These are phyloP conservation scores for Begonia fuchsioides DNA, from an alignment of 306 rosid species.

Conservation along the genomic window DNA sequence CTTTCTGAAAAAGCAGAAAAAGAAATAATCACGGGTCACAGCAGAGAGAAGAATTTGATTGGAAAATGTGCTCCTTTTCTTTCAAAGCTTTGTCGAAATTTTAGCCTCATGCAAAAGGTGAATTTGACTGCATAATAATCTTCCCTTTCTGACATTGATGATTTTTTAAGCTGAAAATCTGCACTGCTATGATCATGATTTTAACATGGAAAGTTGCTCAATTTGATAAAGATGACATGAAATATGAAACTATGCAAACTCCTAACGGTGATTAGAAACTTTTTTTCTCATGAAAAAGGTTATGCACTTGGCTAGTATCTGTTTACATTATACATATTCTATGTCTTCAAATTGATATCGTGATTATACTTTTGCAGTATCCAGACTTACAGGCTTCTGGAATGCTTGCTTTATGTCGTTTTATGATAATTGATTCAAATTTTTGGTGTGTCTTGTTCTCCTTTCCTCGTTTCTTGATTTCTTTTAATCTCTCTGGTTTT, in stretches of 20 bases:
- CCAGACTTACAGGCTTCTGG: conserved; percentile 92
- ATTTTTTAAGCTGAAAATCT: neutral
- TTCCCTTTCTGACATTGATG: conserved; percentile 3
- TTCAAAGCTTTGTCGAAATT: conserved; percentile 81
- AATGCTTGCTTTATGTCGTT: conserved; percentile 90
- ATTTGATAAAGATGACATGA: conserved; percentile 4
- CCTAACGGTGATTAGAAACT: neutral
- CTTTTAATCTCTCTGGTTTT: neutral
- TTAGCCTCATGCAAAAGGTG: conserved; percentile 79
- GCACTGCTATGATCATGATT: neutral
- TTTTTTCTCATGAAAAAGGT: no score
- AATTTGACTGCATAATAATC: conserved; percentile 9
- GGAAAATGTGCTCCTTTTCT: conserved; percentile 67
- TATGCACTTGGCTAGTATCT: neutral
- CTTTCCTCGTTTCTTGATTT: conserved; percentile 2
- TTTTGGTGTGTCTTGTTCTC: conserved; percentile 55
- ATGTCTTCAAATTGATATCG: conserved; percentile 2
- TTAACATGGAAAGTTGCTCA: conserved; percentile 1
- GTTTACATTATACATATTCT: neutral
- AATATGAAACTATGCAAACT: neutral
- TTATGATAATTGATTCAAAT: conserved; percentile 82
- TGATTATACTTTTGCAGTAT: conserved; percentile 29
- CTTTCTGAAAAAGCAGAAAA: conserved; percentile 77
- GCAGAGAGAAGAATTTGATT: conserved; percentile 62
- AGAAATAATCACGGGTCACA: conserved; percentile 63